Base-by-base conservation (phyloP, 352 stramenopile genomes). In the Globisporangium nodosum region DNA sequence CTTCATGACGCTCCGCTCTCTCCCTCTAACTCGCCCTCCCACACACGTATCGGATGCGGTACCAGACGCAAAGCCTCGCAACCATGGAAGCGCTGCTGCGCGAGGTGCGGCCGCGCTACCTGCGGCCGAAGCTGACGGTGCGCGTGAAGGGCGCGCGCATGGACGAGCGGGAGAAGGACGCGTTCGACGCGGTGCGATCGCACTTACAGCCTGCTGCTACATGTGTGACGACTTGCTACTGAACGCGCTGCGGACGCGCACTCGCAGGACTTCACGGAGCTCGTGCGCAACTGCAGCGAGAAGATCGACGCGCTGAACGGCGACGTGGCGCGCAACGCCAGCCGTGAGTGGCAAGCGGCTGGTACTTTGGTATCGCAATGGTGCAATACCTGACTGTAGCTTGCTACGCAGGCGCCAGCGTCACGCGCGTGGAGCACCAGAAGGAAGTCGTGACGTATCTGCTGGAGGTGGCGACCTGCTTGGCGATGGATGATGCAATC, bases 361-460 rank as follows among this genome's bases (percentile, higher is more conserved):
- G 33, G 9, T 37, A 37, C 33, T 37, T 37, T 37, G 33, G 33
- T 37, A 37, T 37, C 33, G 33, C 6, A 37, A 37, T 37, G 33
- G 33, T 11, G 33, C 6, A 37, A 6, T 37, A 37, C 33, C 33
- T 37, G 33, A 37, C 33, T 37, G 33, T 6, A 11, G 33, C 5
- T 6, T 27, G 27, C 7, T 39, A 13, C 5, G 33, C 42, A 43
- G 24, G 27, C 16, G 21, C 11, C n/a, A 24, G 21, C 12, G 52
- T 57, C 11, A 60, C 37, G 56, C 61, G 63, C 8, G 59, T 68
- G 20, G 74, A 90, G 53, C 76, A 88, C 48, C 69, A 89, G 52
- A 78, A 81, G 46, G 81, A 92, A 46, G 70, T 92, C 54, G 78
- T 92, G 54, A 68, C 81, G 3, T 86, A 88, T 60, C 64, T 92